phyloP scores from a whole-genome alignment of 441 rosid species.

The Sinapis alba region DNA sequence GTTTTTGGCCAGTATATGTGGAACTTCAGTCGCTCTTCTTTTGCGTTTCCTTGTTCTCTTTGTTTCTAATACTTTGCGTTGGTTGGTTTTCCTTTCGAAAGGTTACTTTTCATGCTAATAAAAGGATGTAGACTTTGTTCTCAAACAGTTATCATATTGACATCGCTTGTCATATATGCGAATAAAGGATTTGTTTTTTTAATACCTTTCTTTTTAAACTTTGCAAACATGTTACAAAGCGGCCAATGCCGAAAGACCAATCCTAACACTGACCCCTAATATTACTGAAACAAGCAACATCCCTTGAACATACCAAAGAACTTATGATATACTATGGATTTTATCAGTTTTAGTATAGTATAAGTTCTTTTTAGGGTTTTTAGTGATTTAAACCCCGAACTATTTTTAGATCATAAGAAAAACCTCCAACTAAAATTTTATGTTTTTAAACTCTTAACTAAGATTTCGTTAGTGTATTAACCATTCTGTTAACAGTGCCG shows the following conservation, averaged over 20 bases:
- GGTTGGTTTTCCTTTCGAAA: neutral
- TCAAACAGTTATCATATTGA: neutral
- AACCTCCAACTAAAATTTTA: too few relatives aligned
- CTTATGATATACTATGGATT: too few relatives aligned
- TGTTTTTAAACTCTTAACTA: too few relatives aligned
- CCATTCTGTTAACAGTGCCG: too few relatives aligned
- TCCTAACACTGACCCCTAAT: neutral
- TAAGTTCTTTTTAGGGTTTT: too few relatives aligned
- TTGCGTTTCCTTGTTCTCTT: slow-evolving; percentile 6
- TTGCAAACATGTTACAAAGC: neutral
- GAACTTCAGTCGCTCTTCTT: neutral
- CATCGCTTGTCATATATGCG: neutral
- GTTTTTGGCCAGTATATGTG: neutral
- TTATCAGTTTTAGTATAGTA: too few relatives aligned
- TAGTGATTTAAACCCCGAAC: too few relatives aligned
- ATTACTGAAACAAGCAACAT: too few relatives aligned
- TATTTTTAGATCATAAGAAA: too few relatives aligned
- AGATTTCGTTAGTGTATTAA: too few relatives aligned
- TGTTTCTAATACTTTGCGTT: slow-evolving; percentile 20
- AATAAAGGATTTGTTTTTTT: neutral
- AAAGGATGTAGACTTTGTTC: neutral
- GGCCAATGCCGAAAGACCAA: neutral
- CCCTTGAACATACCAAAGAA: too few relatives aligned
- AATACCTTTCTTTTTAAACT: neutral
- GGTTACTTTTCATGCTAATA: slow-evolving; percentile 12